Percentiles rank a stretch among this genome's conserved stretches.
phyloP scores from a whole-genome alignment of 331 rosid genomes.

The Telfairia occidentalis region DNA sequence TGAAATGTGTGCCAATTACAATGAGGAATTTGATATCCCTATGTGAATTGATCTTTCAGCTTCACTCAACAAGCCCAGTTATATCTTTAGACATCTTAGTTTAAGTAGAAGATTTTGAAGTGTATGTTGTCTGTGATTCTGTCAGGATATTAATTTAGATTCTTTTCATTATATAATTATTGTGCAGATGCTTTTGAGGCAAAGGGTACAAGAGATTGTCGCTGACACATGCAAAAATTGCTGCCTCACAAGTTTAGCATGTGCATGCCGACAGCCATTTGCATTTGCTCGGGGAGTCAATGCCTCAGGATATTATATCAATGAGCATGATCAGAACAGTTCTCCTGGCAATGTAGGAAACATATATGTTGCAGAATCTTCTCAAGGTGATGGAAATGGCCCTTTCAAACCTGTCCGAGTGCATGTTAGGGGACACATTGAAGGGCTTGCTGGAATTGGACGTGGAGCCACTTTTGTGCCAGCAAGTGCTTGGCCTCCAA shows the following conservation, averaged over 20 bases:
- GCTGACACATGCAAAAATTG: slow-evolving; percentile 87
- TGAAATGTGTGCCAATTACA: background rate
- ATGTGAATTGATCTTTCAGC: background rate
- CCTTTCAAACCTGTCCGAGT: slow-evolving; percentile 66
- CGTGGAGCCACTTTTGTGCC: slow-evolving; percentile 89
- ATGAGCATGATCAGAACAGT: slow-evolving; percentile 65
- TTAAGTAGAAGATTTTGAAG: background rate
- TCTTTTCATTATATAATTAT: slow-evolving; percentile 9
- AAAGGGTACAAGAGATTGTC: slow-evolving; percentile 91
- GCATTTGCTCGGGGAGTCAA: slow-evolving; percentile 54
- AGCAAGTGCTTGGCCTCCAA: slow-evolving; percentile 70
- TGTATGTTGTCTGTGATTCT: background rate
- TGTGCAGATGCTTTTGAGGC: slow-evolving; percentile 88
- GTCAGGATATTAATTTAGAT: background rate
- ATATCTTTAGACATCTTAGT: background rate
- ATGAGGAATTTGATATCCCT: background rate
- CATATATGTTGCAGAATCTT: slow-evolving; percentile 72
- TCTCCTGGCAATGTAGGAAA: slow-evolving; percentile 53
- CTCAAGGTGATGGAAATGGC: slow-evolving; percentile 67
- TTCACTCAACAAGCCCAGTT: background rate
- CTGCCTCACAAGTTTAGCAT: slow-evolving; percentile 59
- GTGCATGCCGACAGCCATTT: slow-evolving; percentile 78
- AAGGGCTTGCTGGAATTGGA: slow-evolving; percentile 97
- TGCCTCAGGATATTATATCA: slow-evolving; percentile 53
- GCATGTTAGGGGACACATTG: slow-evolving; percentile 83